phyloP scores from a whole-genome alignment of 2,329 filamentous ascomycete species.

The Neoarthrinium moseri region DNA sequence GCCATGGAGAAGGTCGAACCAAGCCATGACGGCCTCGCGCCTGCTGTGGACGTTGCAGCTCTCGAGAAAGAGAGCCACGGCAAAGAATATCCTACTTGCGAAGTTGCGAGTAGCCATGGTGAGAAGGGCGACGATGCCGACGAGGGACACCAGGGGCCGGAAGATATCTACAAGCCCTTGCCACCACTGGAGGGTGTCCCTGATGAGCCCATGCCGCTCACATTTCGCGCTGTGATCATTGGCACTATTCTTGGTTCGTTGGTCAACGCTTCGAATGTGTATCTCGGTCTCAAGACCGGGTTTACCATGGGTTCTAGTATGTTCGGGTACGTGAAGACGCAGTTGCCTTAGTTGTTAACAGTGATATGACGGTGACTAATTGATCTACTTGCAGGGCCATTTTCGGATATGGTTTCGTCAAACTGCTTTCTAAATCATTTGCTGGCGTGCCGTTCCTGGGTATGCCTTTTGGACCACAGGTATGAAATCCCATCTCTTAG shows the following conservation, averaged over 20 bases:
- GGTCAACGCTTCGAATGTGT: slow-evolving; percentile 62
- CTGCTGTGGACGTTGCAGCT: too few relatives aligned
- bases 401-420: slow-evolving; percentile 55
- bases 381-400: slow-evolving; percentile 48
- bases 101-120: too few relatives aligned
- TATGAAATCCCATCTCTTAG: too few relatives aligned
- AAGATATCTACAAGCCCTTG: slow-evolving; percentile 41
- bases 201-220: slow-evolving; percentile 49
- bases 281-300: slow-evolving; percentile 56
- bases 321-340: slow-evolving; percentile 39
- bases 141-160: too few relatives aligned
- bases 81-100: too few relatives aligned
- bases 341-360: too few relatives aligned
- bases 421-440: slow-evolving; percentile 40
- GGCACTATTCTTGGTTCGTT: slow-evolving; percentile 57
- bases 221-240: slow-evolving; percentile 52
- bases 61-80: too few relatives aligned
- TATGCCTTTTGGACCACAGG: slow-evolving; percentile 52
- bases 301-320: slow-evolving; percentile 48
- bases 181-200: slow-evolving; percentile 37
- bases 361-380: too few relatives aligned
- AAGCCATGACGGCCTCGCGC: too few relatives aligned
- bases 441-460: slow-evolving; percentile 51
- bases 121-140: not conserved
- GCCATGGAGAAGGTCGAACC: too few relatives aligned